These are phyloP conservation scores for Pleurozium schreberi DNA, from an alignment of 225 moss, liverwort and hornwort species.

Conservation along the genomic window DNA sequence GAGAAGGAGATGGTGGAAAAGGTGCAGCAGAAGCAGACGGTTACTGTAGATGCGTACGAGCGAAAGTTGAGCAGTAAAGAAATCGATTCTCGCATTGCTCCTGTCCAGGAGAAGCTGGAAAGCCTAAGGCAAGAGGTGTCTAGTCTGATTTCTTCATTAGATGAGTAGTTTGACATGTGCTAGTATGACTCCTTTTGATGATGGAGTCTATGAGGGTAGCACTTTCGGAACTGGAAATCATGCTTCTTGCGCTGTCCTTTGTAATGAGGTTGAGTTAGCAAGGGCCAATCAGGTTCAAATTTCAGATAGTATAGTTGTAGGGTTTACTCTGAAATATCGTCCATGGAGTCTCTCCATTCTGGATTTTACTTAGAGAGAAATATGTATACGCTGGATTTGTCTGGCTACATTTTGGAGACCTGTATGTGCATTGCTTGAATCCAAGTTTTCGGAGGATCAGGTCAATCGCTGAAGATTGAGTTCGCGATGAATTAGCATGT, in stretches of 20 bases:
- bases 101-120: conserved; percentile 73
- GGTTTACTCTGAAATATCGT: background rate
- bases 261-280: background rate
- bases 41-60: conserved; percentile 85
- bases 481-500: background rate
- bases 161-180: conserved; percentile 28
- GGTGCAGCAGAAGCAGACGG: conserved; percentile 78
- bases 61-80: conserved; percentile 78
- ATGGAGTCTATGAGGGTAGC: background rate
- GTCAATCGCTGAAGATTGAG: background rate
- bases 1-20: conserved; percentile 96
- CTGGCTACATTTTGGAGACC: background rate
- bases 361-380: background rate
- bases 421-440: background rate
- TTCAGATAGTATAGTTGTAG: conserved; percentile 11
- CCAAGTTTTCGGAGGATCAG: background rate
- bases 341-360: background rate
- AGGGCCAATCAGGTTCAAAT: conserved; percentile 3
- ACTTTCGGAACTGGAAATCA: background rate
- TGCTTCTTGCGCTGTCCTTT: conserved; percentile 1
- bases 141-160: conserved; percentile 43
- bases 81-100: conserved; percentile 75
- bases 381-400: background rate
- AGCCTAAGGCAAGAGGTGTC: conserved; percentile 64
- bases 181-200: background rate